These are phyloP conservation scores for Straminergon stramineum DNA, from an alignment of 225 moss, liverwort and hornwort species.

Conservation along the genomic window DNA sequence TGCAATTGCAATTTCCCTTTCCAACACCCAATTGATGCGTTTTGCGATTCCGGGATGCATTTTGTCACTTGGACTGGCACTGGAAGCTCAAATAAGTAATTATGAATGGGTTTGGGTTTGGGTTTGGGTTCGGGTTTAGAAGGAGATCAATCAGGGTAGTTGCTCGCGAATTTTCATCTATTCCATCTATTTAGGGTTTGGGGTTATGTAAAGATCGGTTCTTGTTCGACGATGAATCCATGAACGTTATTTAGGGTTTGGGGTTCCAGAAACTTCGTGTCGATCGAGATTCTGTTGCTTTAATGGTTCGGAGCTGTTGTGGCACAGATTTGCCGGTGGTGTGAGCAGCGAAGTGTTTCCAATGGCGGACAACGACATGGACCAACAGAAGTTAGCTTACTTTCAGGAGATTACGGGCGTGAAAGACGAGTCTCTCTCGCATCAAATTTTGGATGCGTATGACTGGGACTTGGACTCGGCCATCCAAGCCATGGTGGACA, in stretches of 20 bases:
- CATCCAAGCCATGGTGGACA: constrained; percentile 59
- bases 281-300: neutral
- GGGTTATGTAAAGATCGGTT: neutral
- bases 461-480: constrained; percentile 82
- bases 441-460: constrained; percentile 78
- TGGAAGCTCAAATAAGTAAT: neutral
- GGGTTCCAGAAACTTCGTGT: neutral
- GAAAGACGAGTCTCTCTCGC: constrained; percentile 40
- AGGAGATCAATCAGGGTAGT: neutral
- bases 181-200: neutral
- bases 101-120: neutral
- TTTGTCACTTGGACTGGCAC: neutral
- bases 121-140: neutral
- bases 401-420: constrained; percentile 88
- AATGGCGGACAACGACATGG: constrained; percentile 27
- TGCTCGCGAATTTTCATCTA: neutral
- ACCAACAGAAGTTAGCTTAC: constrained; percentile 31
- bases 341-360: neutral
- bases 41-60: neutral
- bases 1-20: neutral
- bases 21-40: neutral
- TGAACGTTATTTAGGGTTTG: neutral
- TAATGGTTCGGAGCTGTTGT: neutral
- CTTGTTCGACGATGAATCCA: neutral
- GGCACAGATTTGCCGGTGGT: neutral